Base-by-base conservation (phyloP, 495 filamentous ascomycete species). In the Penicillium diatomitis region DNA sequence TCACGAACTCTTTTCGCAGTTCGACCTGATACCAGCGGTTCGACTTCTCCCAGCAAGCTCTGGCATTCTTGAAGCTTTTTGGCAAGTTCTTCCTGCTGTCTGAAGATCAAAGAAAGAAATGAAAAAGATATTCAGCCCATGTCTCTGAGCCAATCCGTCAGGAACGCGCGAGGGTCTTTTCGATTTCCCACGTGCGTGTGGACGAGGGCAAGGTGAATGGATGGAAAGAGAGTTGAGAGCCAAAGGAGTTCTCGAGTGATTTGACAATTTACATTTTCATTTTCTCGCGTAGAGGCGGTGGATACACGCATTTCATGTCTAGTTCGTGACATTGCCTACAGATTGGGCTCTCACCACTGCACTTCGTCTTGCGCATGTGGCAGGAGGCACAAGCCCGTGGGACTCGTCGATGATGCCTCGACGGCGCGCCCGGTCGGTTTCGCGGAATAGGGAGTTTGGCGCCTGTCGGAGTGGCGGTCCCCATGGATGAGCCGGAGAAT, bases 331-430 rank as follows among this genome's bases (percentile, higher is more conserved):
- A 83, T 56, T 79, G 74, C 45, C 68, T 64, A 56, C 80, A 83
- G 12, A 63, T 48, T 8, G 80, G 80, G 27, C 65, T 66, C 34
- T 71, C 71, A 31, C 79, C 79, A 50, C 69, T 77, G 58, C 78
- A 81, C 58, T 81, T 82, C 38, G 72, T 77, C 51, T 83, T 83
- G 33, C 84, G 70, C 53, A 82, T 77, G 32, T 82, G 65, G 64
- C 84, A 88, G 10, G 83, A 80, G 74, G 83, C 84, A 55, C 84
- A 88, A 8, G 84, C 84, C 48, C 72, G 61, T 20, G 64, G 64
- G 12, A 75, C 71, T 27, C 72, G 67, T 20, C 41, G 39, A 29
- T 37, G 31, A 10, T 43, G 39, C 20, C 41, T 20, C 10, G 11
- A 30, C 32, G 28, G n/a, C 11, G 28, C 36, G 6, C 2, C 27